These are phyloP conservation scores for Exophiala oligosperma DNA, from an alignment of 2,329 filamentous ascomycete genomes.

Conservation along the genomic window DNA sequence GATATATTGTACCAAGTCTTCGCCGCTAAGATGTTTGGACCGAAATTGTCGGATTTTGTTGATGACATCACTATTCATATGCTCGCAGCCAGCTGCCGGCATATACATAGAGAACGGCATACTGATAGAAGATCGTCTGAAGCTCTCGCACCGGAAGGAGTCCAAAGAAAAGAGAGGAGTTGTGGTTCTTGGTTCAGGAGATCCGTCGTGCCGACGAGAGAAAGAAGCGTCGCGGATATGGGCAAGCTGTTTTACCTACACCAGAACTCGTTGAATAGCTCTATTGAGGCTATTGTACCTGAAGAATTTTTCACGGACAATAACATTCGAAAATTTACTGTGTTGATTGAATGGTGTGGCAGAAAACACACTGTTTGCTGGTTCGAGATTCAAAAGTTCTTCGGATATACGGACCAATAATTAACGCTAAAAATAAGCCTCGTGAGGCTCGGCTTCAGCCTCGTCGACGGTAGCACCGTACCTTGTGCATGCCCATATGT, in stretches of 20 bases:
- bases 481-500: too few species aligned
- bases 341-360: neutral
- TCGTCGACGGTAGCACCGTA: neutral
- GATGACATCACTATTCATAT: conserved; percentile 22
- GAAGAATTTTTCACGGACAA: neutral
- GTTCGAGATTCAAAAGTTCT: conserved; percentile 2
- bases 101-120: conserved; percentile 22
- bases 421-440: conserved; percentile 1
- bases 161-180: neutral
- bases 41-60: conserved; percentile 22
- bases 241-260: neutral
- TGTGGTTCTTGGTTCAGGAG: neutral
- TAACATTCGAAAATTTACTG: neutral
- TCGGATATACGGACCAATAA: conserved; percentile 1
- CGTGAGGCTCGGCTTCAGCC: neutral
- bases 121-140: neutral
- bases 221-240: neutral
- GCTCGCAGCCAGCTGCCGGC: conserved; percentile 28
- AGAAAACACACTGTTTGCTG: neutral
- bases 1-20: conserved; percentile 26
- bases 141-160: neutral
- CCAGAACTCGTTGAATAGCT: neutral
- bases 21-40: conserved; percentile 8
- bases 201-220: neutral
- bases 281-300: neutral